Percentiles rank a stretch among this genome's conserved stretches.
phyloP scores from a whole-genome alignment of 2,329 filamentous ascomycete species.

The Cladosporium austrohemisphaericum region DNA sequence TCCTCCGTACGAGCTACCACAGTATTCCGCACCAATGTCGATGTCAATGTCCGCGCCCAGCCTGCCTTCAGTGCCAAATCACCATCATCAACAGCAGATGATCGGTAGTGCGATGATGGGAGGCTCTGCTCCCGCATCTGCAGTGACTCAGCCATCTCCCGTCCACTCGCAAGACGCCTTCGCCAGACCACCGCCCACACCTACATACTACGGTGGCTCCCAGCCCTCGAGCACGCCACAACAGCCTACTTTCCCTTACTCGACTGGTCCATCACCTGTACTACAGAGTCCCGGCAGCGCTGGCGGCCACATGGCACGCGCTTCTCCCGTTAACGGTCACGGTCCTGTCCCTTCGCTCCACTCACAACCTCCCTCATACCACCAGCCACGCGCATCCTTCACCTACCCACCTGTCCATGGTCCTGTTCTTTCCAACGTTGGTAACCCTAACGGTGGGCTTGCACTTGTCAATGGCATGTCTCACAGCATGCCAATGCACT shows the following conservation, averaged over 20 bases:
- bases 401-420: slow-evolving; percentile 61
- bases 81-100: slow-evolving; percentile 38
- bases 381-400: slow-evolving; percentile 47
- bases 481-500: slow-evolving; percentile 50
- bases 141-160: slow-evolving; percentile 44
- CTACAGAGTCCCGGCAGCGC: slow-evolving; percentile 49
- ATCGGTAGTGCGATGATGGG: slow-evolving; percentile 46
- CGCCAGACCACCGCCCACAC: slow-evolving; percentile 54
- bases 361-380: slow-evolving; percentile 45
- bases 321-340: slow-evolving; percentile 51
- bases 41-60: slow-evolving; percentile 54
- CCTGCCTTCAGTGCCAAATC: slow-evolving; percentile 44
- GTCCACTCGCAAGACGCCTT: slow-evolving; percentile 59
- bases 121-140: slow-evolving; percentile 33
- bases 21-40: slow-evolving; percentile 54
- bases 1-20: slow-evolving; percentile 63
- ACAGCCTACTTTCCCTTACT: slow-evolving; percentile 47
- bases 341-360: slow-evolving; percentile 43
- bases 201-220: slow-evolving; percentile 58
- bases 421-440: slow-evolving; percentile 73
- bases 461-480: slow-evolving; percentile 60
- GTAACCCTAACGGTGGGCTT: slow-evolving; percentile 69
- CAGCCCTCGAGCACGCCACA: slow-evolving; percentile 52
- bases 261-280: slow-evolving; percentile 46
- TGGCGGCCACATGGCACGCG: slow-evolving; percentile 43